Conservation (phyloP, 1,139 yeast genomes). For the Sugiyamaella pinicola region DNA sequence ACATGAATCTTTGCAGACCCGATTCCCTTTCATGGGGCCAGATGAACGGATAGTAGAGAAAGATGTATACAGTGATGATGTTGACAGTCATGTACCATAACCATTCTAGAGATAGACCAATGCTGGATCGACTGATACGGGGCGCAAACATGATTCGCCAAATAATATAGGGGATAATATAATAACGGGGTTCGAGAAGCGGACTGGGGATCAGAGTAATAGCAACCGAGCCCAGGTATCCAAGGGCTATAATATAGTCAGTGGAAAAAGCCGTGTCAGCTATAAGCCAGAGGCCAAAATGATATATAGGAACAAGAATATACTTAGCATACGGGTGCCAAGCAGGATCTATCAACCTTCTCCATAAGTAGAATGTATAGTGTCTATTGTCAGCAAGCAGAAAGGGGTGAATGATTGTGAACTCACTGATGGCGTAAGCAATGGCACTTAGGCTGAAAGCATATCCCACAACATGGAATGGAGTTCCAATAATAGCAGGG, state of each 20-base stretch:
- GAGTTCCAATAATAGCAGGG: slow-evolving; percentile 37
- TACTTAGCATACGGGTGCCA: slow-evolving; percentile 33
- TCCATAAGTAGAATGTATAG: slow-evolving; percentile 83
- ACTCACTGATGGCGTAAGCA: slow-evolving; percentile 54
- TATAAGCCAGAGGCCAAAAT: slow-evolving; percentile 55
- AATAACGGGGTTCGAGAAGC: slow-evolving; percentile 89
- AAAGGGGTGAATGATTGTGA: slow-evolving; percentile 85
- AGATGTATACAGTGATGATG: slow-evolving; percentile 54
- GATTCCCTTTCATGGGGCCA: slow-evolving; percentile 62
- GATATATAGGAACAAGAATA: slow-evolving; percentile 67
- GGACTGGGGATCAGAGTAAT: slow-evolving; percentile 84
- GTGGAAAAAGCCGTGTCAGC: slow-evolving; percentile 19
- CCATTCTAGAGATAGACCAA: slow-evolving; percentile 56
- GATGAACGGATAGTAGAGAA: slow-evolving; percentile 60
- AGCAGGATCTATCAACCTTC: slow-evolving; percentile 48
- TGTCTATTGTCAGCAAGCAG: slow-evolving; percentile 93
- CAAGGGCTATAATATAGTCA: slow-evolving; percentile 39
- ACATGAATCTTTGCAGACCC: slow-evolving; percentile 75
- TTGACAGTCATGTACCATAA: slow-evolving; percentile 63
- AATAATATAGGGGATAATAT: slow-evolving; percentile 73
- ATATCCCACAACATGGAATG: slow-evolving; percentile 32
- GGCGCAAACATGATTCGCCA: slow-evolving; percentile 52
- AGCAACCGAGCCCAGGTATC: slow-evolving; percentile 55
- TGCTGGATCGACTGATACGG: slow-evolving; percentile 4
- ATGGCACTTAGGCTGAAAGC: slow-evolving; percentile 43